A percentile compares a stretch with the other conserved stretches of the same genome.
Evolutionary conservation across 1,284 basidiomycete species (phyloP).

Genomic region (Ganoderma boninense): DNA sequence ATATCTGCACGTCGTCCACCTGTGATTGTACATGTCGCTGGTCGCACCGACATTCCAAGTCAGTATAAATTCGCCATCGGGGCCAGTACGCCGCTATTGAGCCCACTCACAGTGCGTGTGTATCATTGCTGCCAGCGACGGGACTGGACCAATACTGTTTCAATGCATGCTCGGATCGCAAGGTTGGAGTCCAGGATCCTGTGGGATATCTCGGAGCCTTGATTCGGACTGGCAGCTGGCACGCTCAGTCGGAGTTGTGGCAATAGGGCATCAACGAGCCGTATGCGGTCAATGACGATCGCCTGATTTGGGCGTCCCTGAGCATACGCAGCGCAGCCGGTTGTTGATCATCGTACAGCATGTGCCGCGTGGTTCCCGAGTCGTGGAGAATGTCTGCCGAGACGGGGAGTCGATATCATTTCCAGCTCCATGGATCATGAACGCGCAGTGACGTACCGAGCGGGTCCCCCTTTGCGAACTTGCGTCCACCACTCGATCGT

Average conservation of each 20-base stretch:
- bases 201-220: not conserved
- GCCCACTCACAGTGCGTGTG: conserved; percentile 2
- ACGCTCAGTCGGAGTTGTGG: not conserved
- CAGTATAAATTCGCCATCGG: not conserved
- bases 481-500: not conserved
- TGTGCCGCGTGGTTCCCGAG: not conserved
- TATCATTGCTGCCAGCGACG: not conserved
- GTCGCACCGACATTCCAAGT: not conserved
- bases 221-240: not conserved
- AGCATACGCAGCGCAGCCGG: not conserved
- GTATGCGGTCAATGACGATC: conserved; percentile 2
- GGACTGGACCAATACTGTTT: not conserved
- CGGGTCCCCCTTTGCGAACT: not conserved
- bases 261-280: not conserved
- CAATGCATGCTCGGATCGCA: not conserved
- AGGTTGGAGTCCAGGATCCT: not conserved
- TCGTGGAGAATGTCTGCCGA: not conserved
- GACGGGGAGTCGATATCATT: not conserved
- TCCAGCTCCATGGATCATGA: not conserved
- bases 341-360: conserved; percentile 8
- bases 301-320: not conserved
- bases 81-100: not conserved
- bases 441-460: not conserved
- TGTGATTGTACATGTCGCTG: conserved; percentile 1
- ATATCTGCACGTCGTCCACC: conserved; percentile 2